phyloP scores from a whole-genome alignment of 1,139 yeast species.

The Ogataea hybrid region DNA sequence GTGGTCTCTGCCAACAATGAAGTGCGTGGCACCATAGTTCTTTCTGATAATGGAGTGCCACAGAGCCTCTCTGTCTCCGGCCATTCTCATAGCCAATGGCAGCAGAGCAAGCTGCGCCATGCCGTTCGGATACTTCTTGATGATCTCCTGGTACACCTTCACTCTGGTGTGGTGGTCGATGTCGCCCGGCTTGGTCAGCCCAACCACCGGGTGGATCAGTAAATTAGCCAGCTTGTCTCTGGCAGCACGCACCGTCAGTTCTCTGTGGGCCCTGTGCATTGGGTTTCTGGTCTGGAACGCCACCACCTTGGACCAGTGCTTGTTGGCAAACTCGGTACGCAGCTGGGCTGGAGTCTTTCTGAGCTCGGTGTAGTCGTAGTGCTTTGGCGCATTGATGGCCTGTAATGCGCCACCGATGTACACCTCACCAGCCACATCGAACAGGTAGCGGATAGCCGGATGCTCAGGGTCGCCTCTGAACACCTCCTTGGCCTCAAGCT shows the following conservation, averaged over 20 bases:
- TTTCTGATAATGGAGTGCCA: constrained; percentile 98
- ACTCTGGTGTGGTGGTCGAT: constrained; percentile 98
- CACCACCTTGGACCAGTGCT: constrained; percentile 88
- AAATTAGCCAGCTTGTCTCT: constrained; percentile 73
- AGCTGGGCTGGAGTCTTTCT: constrained; percentile 91
- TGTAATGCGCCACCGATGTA: constrained; percentile 88
- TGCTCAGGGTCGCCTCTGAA: constrained; percentile 98
- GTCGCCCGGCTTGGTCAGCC: constrained; percentile 96
- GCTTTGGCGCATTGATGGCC: constrained; percentile 81
- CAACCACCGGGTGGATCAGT: constrained; percentile 95
- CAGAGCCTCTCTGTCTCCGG: constrained; percentile 97
- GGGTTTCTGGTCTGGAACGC: constrained; percentile 99
- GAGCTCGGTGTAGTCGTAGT: constrained; percentile 84
- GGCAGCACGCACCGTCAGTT: constrained; percentile 94
- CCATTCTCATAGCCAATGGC: constrained; percentile 99
- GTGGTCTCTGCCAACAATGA: constrained; percentile 97
- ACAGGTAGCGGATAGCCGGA: constrained; percentile 81
- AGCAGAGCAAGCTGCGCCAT: constrained; percentile 85
- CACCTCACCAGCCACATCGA: constrained; percentile 72
- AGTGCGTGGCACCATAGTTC: constrained; percentile 95
- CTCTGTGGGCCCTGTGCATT: constrained; percentile 98
- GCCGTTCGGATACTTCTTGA: constrained; percentile 90
- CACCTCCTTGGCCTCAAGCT: constrained; percentile 75
- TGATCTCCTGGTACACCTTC: constrained; percentile 87
- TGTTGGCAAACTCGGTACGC: constrained; percentile 74